These are phyloP conservation scores for Sugiyamaella sp. DNA, from an alignment of 1,139 yeast genomes.

Conservation along the genomic window DNA sequence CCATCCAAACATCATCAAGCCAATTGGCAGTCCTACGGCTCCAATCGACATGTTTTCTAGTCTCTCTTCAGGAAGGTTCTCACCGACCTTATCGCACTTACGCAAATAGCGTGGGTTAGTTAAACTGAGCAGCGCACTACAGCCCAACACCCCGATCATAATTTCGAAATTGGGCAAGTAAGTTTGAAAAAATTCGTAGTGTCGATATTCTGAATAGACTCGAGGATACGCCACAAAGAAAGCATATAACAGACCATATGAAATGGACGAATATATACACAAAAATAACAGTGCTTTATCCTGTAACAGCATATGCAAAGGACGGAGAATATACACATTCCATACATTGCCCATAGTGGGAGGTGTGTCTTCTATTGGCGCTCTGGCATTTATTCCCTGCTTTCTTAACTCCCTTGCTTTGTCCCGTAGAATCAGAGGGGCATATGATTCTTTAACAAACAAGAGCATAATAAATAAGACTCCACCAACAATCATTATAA, in stretches of 20 bases:
- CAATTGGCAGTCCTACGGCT: constrained; percentile 56
- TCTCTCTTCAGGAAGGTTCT: constrained; percentile 17
- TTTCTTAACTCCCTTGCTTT: constrained; percentile 15
- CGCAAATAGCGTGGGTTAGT: constrained; percentile 19
- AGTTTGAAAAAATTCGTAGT: constrained; percentile 16
- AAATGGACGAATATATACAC: constrained; percentile 21
- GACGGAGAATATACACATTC: constrained; percentile 6
- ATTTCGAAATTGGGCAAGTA: constrained; percentile 17
- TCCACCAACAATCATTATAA: constrained; percentile 20
- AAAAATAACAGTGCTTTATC: constrained; percentile 18
- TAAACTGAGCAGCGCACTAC: constrained; percentile 6
- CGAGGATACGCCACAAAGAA: constrained; percentile 21
- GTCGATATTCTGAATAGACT: constrained; percentile 17
- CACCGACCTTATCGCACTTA: constrained; percentile 14
- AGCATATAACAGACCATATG: constrained; percentile 18
- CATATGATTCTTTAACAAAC: constrained; percentile 17
- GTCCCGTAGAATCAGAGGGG: constrained; percentile 14
- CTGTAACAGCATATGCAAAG: constrained; percentile 12
- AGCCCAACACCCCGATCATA: constrained; percentile 16
- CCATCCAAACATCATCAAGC: constrained; percentile 50
- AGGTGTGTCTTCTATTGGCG: constrained; percentile 17
- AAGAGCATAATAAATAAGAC: constrained; percentile 11
- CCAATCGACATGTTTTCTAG: constrained; percentile 40
- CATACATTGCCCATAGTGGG: constrained; percentile 11
- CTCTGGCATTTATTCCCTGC: constrained; percentile 16